These are phyloP conservation scores for Tylopilus sp. DNA, from an alignment of 1,284 basidiomycete species.

Conservation along the genomic window DNA sequence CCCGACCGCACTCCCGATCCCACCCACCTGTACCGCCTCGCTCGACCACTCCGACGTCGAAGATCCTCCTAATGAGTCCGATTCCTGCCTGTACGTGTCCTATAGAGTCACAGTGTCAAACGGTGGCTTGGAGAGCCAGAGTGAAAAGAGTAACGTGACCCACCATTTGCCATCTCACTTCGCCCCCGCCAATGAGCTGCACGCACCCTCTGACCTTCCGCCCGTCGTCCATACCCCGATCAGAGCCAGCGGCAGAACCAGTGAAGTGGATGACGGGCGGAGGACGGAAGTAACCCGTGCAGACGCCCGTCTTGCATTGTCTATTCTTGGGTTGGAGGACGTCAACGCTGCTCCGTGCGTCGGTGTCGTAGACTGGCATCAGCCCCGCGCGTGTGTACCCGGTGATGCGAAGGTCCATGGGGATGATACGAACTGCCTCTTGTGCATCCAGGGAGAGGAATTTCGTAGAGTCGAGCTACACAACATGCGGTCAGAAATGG, in stretches of 20 bases:
- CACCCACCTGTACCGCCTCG: conserved; percentile 56
- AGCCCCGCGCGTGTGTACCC: conserved; percentile 41
- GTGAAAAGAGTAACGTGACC: conserved; percentile 17
- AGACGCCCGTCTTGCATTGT: background rate
- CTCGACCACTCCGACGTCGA: conserved; percentile 45
- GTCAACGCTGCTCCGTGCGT: background rate
- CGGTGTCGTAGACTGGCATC: conserved; percentile 28
- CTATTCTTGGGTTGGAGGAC: background rate
- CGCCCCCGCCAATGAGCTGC: conserved; percentile 48
- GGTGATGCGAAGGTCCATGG: conserved; percentile 44
- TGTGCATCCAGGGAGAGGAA: conserved; percentile 33
- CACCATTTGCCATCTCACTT: conserved; percentile 53
- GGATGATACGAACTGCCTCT: conserved; percentile 53
- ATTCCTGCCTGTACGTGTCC: conserved; percentile 31
- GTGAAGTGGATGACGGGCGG: conserved; percentile 51
- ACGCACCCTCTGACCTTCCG: conserved; percentile 43
- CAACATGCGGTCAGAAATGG: background rate
- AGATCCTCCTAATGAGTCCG: conserved; percentile 11
- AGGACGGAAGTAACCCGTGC: conserved; percentile 24
- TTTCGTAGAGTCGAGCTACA: conserved; percentile 25
- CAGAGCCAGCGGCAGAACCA: conserved; percentile 43
- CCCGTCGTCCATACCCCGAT: conserved; percentile 30
- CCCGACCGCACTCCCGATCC: conserved; percentile 48
- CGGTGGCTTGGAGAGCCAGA: too few relatives aligned
- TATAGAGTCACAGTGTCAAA: conserved; percentile 6